These are phyloP conservation scores for Leishmania amazonensis DNA, from an alignment of 208 protist genomes.

Conservation along the genomic window DNA sequence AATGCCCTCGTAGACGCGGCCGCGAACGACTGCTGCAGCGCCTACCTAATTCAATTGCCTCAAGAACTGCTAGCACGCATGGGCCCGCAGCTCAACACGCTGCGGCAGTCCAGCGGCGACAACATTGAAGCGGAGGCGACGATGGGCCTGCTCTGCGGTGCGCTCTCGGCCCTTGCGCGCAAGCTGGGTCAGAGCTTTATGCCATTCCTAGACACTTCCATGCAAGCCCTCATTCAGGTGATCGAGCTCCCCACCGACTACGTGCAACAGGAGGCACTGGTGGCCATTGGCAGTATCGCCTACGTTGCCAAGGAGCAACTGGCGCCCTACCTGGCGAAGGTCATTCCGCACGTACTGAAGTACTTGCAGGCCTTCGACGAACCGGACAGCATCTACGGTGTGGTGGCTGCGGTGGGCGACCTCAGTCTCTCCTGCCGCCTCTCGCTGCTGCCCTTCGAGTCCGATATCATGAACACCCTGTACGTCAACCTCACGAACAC, in stretches of 20 bases:
- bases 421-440: constrained; percentile 83
- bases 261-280: constrained; percentile 94
- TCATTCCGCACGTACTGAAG: constrained; percentile 87
- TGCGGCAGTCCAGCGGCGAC: constrained; percentile 25
- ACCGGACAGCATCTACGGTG: constrained; percentile 73
- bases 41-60: constrained; percentile 68
- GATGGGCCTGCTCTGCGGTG: constrained; percentile 88
- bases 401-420: constrained; percentile 95
- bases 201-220: constrained; percentile 47
- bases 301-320: constrained; percentile 81
- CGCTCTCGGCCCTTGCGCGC: constrained; percentile 70
- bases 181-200: constrained; percentile 66
- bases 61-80: constrained; percentile 76
- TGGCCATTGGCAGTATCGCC: constrained; percentile 93
- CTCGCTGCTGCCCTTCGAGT: constrained; percentile 72
- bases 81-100: constrained; percentile 34
- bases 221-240: constrained; percentile 64
- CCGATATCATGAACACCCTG: constrained; percentile 84
- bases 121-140: constrained; percentile 65
- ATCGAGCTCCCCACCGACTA: constrained; percentile 58
- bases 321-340: constrained; percentile 74
- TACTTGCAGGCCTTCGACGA: constrained; percentile 83
- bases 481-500: constrained; percentile 74
- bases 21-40: constrained; percentile 61
- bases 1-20: constrained; percentile 91